Evolutionary conservation across 768 basidiomycete genomes (phyloP).

Genomic region (Tulasnella sp.): DNA sequence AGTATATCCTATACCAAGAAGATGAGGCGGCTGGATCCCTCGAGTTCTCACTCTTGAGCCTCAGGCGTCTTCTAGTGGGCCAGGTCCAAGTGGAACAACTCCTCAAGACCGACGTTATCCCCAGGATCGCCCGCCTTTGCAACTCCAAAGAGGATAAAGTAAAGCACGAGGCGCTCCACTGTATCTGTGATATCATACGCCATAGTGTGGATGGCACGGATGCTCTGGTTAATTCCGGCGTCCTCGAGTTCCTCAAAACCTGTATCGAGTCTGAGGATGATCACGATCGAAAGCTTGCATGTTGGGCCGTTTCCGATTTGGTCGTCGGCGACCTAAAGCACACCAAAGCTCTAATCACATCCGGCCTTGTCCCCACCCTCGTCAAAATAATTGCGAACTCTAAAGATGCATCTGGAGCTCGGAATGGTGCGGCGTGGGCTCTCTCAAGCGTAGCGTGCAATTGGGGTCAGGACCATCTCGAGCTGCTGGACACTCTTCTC

Average conservation of each 20-base stretch:
- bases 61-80: background rate
- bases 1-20: background rate
- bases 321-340: too few species aligned
- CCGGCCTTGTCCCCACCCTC: too few species aligned
- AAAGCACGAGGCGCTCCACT: background rate
- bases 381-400: too few species aligned
- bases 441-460: background rate
- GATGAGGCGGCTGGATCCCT: background rate
- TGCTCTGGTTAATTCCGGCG: background rate
- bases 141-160: background rate
- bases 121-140: background rate
- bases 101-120: background rate
- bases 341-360: too few species aligned
- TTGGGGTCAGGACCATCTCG: background rate
- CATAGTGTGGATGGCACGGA: background rate
- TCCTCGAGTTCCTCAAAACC: background rate
- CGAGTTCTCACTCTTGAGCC: background rate
- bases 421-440: background rate
- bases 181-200: background rate
- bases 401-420: too few species aligned
- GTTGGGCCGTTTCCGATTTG: too few species aligned
- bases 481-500: background rate
- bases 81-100: background rate
- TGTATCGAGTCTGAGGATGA: too few species aligned
- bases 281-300: background rate